Evolutionary conservation across 2,329 filamentous ascomycete genomes (phyloP).

Genomic region (Exophiala dermatitidis): DNA sequence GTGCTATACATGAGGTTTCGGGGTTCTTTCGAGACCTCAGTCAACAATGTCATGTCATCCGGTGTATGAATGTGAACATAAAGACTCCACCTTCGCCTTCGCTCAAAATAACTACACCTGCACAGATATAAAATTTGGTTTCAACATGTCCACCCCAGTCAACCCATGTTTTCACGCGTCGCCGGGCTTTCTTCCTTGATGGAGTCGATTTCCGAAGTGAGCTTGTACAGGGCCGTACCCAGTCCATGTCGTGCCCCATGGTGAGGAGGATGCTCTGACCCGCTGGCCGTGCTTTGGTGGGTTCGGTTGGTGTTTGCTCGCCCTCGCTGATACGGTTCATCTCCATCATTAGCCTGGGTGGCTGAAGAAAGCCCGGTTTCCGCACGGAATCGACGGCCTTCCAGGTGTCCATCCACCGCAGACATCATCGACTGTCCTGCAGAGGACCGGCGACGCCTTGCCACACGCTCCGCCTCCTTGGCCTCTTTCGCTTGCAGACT

Average conservation of each 20-base stretch:
- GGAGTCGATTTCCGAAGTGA: constrained; percentile 8
- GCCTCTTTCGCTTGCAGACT: constrained; percentile 26
- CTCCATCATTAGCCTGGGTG: constrained; percentile 4
- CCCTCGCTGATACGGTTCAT: constrained; percentile 1
- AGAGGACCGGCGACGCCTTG: constrained; percentile 21
- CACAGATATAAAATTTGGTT: not conserved
- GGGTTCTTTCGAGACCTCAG: too few relatives aligned
- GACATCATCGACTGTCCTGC: constrained; percentile 17
- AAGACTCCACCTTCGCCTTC: constrained; percentile 10
- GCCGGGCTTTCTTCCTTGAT: constrained; percentile 13
- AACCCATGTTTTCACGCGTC: not conserved
- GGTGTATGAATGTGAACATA: not conserved
- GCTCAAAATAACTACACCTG: constrained; percentile 10
- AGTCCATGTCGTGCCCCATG: constrained; percentile 12
- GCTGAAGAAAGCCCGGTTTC: constrained; percentile 21
- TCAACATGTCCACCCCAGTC: too few relatives aligned
- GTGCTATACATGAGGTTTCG: too few relatives aligned
- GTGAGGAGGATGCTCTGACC: constrained; percentile 3
- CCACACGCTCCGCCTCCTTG: constrained; percentile 23
- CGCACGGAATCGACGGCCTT: constrained; percentile 18
- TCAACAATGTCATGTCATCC: too few relatives aligned
- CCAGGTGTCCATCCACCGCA: constrained; percentile 18
- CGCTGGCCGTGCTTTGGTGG: constrained; percentile 5
- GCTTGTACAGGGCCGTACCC: constrained; percentile 13
- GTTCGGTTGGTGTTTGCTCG: constrained; percentile 19